phyloP scores from a whole-genome alignment of 768 basidiomycete genomes.

The Paxillus involutus region DNA sequence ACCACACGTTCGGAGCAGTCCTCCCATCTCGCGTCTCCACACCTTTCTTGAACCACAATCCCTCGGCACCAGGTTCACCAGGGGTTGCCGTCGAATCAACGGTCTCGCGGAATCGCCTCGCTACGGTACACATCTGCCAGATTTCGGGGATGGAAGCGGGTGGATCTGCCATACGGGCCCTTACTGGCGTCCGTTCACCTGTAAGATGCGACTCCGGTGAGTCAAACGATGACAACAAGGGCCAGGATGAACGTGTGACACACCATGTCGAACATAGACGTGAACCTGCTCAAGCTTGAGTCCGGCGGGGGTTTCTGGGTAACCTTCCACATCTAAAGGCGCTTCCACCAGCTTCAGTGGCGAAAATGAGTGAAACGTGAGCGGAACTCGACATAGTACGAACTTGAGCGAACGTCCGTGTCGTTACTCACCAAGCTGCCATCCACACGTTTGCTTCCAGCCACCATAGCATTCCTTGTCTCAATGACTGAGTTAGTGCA shows the following conservation, averaged over 20 bases:
- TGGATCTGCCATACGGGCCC: slow-evolving; percentile 56
- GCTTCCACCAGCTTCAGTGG: slow-evolving; percentile 34
- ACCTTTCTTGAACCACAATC: slow-evolving; percentile 41
- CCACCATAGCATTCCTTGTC: not conserved
- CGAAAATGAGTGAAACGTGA: not conserved
- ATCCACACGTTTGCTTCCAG: not conserved
- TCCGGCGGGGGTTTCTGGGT: slow-evolving; percentile 55
- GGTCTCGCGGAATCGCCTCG: slow-evolving; percentile 48
- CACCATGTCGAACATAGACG: slow-evolving; percentile 74
- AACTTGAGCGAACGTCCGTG: not conserved
- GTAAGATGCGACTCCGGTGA: not conserved
- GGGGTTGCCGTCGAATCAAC: slow-evolving; percentile 29
- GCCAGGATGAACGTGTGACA: slow-evolving; percentile 17
- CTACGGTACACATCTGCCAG: slow-evolving; percentile 66
- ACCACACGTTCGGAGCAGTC: slow-evolving; percentile 63
- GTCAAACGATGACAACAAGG: not conserved
- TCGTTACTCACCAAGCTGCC: slow-evolving; percentile 12
- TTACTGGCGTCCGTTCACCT: slow-evolving; percentile 83
- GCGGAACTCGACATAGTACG: not conserved
- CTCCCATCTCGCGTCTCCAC: slow-evolving; percentile 61
- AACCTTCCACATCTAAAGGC: slow-evolving; percentile 58
- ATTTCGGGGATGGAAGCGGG: slow-evolving; percentile 67
- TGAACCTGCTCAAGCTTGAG: slow-evolving; percentile 71
- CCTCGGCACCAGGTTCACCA: slow-evolving; percentile 16
- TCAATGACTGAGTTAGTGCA: not conserved